Conservation (phyloP, 2,329 filamentous ascomycete genomes). For the Alternaria viburni region DNA sequence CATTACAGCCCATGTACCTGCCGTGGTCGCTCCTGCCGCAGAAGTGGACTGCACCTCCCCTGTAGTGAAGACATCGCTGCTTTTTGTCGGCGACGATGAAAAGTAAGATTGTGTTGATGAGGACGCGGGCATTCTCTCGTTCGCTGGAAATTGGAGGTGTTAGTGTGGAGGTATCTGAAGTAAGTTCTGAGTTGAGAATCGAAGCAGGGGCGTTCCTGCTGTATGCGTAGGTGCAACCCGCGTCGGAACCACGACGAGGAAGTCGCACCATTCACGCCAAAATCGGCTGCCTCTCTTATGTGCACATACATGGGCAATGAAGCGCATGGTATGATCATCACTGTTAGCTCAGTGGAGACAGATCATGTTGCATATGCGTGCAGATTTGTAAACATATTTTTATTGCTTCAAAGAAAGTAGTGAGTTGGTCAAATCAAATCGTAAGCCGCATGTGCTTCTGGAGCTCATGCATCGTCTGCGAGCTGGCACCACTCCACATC, state of each 20-base stretch:
- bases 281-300: background rate
- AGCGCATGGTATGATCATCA: background rate
- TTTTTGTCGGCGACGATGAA: slow-evolving; percentile 30
- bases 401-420: slow-evolving; percentile 31
- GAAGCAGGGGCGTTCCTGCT: background rate
- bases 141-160: background rate
- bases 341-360: background rate
- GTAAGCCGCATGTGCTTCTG: background rate
- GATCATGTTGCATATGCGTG: background rate
- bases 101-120: slow-evolving; percentile 56
- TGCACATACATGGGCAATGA: background rate
- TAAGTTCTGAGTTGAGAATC: background rate
- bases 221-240: background rate
- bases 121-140: slow-evolving; percentile 40
- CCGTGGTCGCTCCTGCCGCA: slow-evolving; percentile 34
- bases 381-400: background rate
- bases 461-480: background rate
- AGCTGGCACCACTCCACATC: background rate
- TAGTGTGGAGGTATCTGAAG: background rate
- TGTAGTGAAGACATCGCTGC: slow-evolving; percentile 62
- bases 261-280: background rate
- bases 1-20: slow-evolving; percentile 21
- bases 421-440: slow-evolving; percentile 28
- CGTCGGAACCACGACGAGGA: background rate
- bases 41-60: slow-evolving; percentile 52